A percentile compares a stretch with the other conserved stretches of the same genome.
Conservation (phyloP, 139 green algal genomes). For the Chlorokybus atmophyticus region DNA sequence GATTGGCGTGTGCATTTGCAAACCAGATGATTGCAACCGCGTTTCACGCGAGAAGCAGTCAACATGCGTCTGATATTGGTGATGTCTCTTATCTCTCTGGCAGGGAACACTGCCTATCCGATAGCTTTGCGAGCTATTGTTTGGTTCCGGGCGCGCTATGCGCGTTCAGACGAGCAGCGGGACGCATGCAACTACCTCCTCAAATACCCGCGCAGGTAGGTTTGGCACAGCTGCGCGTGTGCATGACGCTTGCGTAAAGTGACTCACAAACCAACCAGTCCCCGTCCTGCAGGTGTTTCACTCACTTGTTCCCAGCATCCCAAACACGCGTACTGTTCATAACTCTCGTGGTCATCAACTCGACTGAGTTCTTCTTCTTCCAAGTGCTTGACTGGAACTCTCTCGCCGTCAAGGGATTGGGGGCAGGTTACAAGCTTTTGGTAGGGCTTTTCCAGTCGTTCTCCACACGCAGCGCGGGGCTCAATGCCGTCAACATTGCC, state of each 20-base stretch:
- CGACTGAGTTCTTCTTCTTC: slow-evolving; percentile 20
- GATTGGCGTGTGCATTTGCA: too few species aligned
- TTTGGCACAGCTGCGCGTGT: too few species aligned
- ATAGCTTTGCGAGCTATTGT: too few species aligned
- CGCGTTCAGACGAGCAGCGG: background rate
- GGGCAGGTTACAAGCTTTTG: slow-evolving; percentile 10
- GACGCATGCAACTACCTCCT: slow-evolving; percentile 19
- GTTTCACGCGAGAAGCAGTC: too few species aligned
- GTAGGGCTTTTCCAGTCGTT: slow-evolving; percentile 20
- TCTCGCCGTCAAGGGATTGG: slow-evolving; percentile 4
- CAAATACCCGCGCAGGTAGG: slow-evolving; percentile 16
- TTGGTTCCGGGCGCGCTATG: too few species aligned
- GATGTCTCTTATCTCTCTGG: too few species aligned
- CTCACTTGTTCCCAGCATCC: slow-evolving; percentile 14
- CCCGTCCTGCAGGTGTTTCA: slow-evolving; percentile 30
- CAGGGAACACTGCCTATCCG: too few species aligned
- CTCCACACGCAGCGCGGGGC: slow-evolving; percentile 12
- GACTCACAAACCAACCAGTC: too few species aligned
- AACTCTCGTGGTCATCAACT: slow-evolving; percentile 15
- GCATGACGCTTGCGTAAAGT: too few species aligned
- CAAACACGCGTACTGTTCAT: slow-evolving; percentile 17
- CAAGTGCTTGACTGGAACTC: slow-evolving; percentile 17
- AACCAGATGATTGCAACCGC: too few species aligned
- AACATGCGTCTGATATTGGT: too few species aligned
- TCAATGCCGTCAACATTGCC: slow-evolving; percentile 1